Evolutionary conservation across 768 basidiomycete genomes (phyloP).

Genomic region (Suillus cothurnatus): DNA sequence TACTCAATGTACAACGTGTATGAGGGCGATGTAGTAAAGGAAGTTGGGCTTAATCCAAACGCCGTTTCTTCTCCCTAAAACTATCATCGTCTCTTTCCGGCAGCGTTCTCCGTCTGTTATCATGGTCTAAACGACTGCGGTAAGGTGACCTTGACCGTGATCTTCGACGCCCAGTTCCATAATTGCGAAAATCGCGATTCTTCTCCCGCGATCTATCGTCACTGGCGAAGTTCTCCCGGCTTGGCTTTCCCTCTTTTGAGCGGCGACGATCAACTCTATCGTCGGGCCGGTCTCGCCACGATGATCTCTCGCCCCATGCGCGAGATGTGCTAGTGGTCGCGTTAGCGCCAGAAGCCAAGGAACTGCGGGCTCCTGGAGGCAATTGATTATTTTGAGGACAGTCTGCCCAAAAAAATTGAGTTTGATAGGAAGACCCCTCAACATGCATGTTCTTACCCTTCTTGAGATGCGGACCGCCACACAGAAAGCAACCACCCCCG

Average conservation of each 20-base stretch:
- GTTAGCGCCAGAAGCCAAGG: constrained; percentile 36
- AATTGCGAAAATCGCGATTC: constrained; percentile 19
- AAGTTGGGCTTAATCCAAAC: constrained; percentile 46
- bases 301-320: constrained; percentile 34
- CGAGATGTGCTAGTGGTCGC: constrained; percentile 32
- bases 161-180: constrained; percentile 22
- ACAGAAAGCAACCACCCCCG: constrained; percentile 83
- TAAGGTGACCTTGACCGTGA: constrained; percentile 36
- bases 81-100: constrained; percentile 37
- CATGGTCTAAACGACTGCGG: constrained; percentile 21
- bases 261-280: constrained; percentile 26
- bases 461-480: constrained; percentile 93
- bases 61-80: constrained; percentile 55
- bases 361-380: constrained; percentile 31
- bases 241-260: constrained; percentile 25
- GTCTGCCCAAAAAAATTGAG: constrained; percentile 33
- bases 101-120: constrained; percentile 8
- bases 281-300: constrained; percentile 40
- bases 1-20: neutral
- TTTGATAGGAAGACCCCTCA: constrained; percentile 6
- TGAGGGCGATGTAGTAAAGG: neutral
- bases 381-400: constrained; percentile 51
- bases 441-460: constrained; percentile 55
- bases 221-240: constrained; percentile 25
- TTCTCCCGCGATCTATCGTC: constrained; percentile 21